Evolutionary conservation across 805 yeast genomes (phyloP), one percentile per base, ranked within the genome.

Genomic region (Candida germanica): DNA sequence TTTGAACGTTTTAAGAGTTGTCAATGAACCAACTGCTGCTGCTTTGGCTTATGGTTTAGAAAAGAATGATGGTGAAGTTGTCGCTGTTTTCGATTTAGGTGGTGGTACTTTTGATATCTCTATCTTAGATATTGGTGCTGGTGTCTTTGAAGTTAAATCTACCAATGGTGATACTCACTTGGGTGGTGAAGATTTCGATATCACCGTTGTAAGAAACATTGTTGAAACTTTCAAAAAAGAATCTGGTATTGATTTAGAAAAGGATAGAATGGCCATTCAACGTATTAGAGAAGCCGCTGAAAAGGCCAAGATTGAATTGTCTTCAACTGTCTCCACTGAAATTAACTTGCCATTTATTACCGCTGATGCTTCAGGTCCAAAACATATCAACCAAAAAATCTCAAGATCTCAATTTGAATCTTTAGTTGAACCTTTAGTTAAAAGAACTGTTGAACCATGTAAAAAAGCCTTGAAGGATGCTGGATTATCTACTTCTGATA

Each of bases 61-160:
- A 71, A 78, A 73, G 59, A 84, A 81, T 56, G 79, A 75, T 50
- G 75, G 80, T 58, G 82, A 80, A 69, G 83, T 84, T 45, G 95
- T 88, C 54, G 97, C 97, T 45, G 97, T 88, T 49, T 88, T 89
- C 73, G 97, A 88, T 71, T 77, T 88, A 59, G 97, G 97, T 80
- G 97, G 97, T 68, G 97, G 97, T 80, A 88, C 97, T 57, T 88
- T 88, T 64, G 97, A 88, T 83, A 83, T 88, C 69, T 88, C 97
- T 54, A 86, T 88, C 63, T 77, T 88, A 61, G 97, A 89, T 75
- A 89, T 88, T 56, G 96, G 89, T 71, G 87, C 88, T 61, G 97
- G 97, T 77, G 97, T 88, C 50, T 88, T 88, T 57, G 97, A 88
- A 77, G 97, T 88, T 64, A 88, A 88, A 74, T 87, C 96, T 46